Evolutionary conservation across 345 rosid species (phyloP).

Genomic region (Salix purpurea): DNA sequence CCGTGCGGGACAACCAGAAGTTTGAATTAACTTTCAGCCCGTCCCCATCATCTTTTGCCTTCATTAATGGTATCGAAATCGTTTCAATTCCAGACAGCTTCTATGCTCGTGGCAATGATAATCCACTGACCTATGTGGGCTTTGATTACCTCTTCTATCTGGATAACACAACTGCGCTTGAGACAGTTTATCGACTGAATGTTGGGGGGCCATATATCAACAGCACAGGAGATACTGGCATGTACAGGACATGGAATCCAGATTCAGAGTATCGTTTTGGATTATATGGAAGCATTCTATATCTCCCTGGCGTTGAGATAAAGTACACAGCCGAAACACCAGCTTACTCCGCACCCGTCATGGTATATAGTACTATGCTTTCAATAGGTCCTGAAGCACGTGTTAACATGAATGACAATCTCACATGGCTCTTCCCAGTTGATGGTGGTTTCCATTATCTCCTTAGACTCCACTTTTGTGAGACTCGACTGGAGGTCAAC

Average conservation of each 20-base stretch:
- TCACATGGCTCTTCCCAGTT: background rate
- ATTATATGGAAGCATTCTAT: background rate
- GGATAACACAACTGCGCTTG: background rate
- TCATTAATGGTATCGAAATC: slow-evolving; percentile 2
- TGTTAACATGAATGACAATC: background rate
- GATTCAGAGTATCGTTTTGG: background rate
- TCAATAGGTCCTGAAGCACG: background rate
- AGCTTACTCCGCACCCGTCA: background rate
- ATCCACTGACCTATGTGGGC: background rate
- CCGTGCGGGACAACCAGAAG: background rate
- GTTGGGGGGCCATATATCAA: background rate
- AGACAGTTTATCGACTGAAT: background rate
- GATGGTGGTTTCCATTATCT: background rate
- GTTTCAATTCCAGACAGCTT: background rate
- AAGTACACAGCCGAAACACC: background rate
- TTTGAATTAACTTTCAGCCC: background rate
- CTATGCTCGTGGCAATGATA: background rate
- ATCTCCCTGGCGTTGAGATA: background rate
- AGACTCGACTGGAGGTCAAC: too few species aligned
- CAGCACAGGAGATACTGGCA: background rate
- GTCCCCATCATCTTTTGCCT: background rate
- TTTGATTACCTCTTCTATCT: background rate
- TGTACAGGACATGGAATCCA: background rate
- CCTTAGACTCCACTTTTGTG: background rate
- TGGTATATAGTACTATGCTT: background rate